phyloP scores from a whole-genome alignment of 768 basidiomycete species.

The Wakefieldia striispora region DNA sequence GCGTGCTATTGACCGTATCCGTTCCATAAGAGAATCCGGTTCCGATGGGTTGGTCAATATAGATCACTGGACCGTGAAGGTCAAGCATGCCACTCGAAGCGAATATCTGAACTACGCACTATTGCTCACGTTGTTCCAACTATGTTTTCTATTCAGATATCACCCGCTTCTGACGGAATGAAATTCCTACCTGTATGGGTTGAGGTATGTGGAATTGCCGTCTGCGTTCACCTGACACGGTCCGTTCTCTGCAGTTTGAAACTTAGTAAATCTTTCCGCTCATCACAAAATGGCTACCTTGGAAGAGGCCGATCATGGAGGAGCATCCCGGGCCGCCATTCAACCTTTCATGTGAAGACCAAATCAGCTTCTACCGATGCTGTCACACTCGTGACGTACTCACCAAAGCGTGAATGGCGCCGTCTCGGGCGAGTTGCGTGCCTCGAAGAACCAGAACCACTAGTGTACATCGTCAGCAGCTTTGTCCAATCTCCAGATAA shows the following conservation, averaged over 20 bases:
- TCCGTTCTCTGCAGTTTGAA: slow-evolving; percentile 48
- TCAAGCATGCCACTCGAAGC: not conserved
- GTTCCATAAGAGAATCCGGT: slow-evolving; percentile 63
- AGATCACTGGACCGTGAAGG: slow-evolving; percentile 48
- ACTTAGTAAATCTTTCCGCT: not conserved
- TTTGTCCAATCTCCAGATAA: not conserved
- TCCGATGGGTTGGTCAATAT: slow-evolving; percentile 68
- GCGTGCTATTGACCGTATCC: slow-evolving; percentile 49
- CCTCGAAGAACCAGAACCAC: slow-evolving; percentile 80
- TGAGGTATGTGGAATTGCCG: slow-evolving; percentile 48
- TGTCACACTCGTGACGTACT: not conserved
- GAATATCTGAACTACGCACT: slow-evolving; percentile 37
- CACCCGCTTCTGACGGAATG: not conserved
- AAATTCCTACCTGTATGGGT: slow-evolving; percentile 53
- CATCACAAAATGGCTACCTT: slow-evolving; percentile 37
- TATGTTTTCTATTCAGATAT: slow-evolving; percentile 17
- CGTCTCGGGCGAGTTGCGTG: slow-evolving; percentile 54
- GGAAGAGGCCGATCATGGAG: slow-evolving; percentile 64
- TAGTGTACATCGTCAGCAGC: slow-evolving; percentile 22
- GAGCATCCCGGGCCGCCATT: slow-evolving; percentile 65
- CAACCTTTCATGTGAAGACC: slow-evolving; percentile 34
- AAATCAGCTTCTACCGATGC: not conserved
- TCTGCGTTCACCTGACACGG: slow-evolving; percentile 61
- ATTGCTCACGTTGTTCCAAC: slow-evolving; percentile 70
- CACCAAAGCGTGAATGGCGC: slow-evolving; percentile 69